phyloP scores from a whole-genome alignment of 2,329 filamentous ascomycete species.

The Trichoderma sp. region DNA sequence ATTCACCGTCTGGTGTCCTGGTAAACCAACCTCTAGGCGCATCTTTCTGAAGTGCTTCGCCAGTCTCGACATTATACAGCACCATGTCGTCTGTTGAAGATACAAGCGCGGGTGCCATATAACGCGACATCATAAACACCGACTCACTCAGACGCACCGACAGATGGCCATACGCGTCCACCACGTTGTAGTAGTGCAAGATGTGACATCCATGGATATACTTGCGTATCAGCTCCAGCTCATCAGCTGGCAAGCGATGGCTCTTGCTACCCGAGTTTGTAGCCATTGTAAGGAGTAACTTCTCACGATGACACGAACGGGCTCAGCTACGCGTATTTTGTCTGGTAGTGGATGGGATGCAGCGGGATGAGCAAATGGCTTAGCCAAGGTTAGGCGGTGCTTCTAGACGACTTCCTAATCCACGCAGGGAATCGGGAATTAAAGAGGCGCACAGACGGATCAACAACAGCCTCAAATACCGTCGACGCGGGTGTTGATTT shows the following conservation, averaged over 20 bases:
- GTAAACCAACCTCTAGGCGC: not conserved
- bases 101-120: constrained; percentile 4
- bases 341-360: not conserved
- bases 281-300: not conserved
- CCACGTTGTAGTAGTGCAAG: constrained; percentile 4
- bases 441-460: not conserved
- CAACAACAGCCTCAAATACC: not conserved
- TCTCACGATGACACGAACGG: not conserved
- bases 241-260: not conserved
- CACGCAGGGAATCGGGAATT: not conserved
- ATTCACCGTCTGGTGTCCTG: too few relatives aligned
- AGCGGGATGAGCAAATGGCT: not conserved
- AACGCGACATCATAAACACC: constrained; percentile 15
- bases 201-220: constrained; percentile 13
- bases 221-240: not conserved
- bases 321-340: not conserved
- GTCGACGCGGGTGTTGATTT: not conserved
- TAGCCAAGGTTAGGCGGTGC: not conserved
- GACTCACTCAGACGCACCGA: constrained; percentile 4
- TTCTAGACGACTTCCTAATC: not conserved
- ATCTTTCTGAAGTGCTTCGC: constrained; percentile 1
- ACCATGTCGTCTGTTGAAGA: constrained; percentile 11
- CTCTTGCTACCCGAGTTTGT: not conserved
- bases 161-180: constrained; percentile 7
- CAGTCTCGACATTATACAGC: constrained; percentile 1